Evolutionary conservation across 768 basidiomycete genomes (phyloP).

Genomic region (Macrocybe gigantea): DNA sequence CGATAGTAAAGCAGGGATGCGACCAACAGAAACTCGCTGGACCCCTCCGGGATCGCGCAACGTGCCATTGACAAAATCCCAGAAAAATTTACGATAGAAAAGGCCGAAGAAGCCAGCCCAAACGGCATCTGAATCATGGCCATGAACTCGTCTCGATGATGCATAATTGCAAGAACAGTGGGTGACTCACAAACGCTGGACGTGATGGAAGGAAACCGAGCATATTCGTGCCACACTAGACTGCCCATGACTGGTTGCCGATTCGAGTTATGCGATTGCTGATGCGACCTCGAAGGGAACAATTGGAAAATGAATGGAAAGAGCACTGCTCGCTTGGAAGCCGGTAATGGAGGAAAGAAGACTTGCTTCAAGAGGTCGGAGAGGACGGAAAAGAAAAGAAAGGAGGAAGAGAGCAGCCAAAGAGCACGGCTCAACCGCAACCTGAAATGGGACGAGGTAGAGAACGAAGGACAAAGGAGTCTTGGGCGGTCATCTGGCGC

Average conservation of each 20-base stretch:
- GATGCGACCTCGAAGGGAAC: not conserved
- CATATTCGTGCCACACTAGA: conserved; percentile 76
- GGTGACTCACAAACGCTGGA: conserved; percentile 64
- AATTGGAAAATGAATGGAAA: conserved; percentile 4
- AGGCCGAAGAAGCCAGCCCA: conserved; percentile 82
- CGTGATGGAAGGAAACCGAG: conserved; percentile 61
- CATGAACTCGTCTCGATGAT: conserved; percentile 4
- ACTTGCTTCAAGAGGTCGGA: conserved; percentile 32
- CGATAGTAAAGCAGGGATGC: not conserved
- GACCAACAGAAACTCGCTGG: conserved; percentile 47
- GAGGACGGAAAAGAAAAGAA: conserved; percentile 21
- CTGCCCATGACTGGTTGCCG: conserved; percentile 53
- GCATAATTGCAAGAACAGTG: not conserved
- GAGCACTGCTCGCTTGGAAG: conserved; percentile 17
- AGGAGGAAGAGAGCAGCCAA: conserved; percentile 13
- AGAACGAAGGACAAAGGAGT: conserved; percentile 1
- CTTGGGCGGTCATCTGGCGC: not conserved
- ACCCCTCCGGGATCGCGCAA: conserved; percentile 74
- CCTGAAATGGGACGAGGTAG: not conserved
- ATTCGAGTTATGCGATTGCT: not conserved
- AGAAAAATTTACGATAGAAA: conserved; percentile 91
- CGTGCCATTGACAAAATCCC: conserved; percentile 87
- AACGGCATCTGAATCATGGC: conserved; percentile 43
- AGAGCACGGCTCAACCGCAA: conserved; percentile 25
- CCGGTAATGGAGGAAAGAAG: conserved; percentile 21